Conservation (phyloP, 2,329 filamentous ascomycete genomes). For the Cytospora schulzeri region DNA sequence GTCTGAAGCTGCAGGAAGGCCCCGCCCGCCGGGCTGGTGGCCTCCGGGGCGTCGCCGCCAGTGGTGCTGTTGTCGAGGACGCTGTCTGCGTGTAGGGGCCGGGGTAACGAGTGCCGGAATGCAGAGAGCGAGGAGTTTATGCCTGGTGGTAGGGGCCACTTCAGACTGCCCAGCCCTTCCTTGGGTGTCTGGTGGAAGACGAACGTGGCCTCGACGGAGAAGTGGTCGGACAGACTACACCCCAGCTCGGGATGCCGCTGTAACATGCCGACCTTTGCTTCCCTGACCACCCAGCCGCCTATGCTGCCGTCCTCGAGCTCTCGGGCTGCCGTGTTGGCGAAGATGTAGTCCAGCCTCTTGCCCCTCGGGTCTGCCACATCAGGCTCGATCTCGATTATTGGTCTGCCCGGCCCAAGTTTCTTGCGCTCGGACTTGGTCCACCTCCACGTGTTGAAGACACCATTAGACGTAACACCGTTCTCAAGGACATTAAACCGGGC, state of each 20-base stretch:
- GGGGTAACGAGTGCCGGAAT: constrained; percentile 23
- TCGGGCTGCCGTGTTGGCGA: constrained; percentile 60
- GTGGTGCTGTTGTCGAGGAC: constrained; percentile 24
- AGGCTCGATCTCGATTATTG: constrained; percentile 62
- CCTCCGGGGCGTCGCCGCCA: constrained; percentile 33
- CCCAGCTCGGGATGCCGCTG: constrained; percentile 77
- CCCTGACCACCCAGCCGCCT: constrained; percentile 68
- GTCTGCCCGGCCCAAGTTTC: constrained; percentile 64
- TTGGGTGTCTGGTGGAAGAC: constrained; percentile 42
- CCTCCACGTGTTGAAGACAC: constrained; percentile 87
- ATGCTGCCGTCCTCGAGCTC: constrained; percentile 32
- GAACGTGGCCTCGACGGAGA: constrained; percentile 83
- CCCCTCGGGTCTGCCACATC: constrained; percentile 70
- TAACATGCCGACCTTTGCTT: constrained; percentile 75
- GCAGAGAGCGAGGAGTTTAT: constrained; percentile 25
- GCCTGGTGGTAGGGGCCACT: constrained; percentile 25
- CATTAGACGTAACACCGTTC: constrained; percentile 88
- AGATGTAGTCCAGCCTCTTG: constrained; percentile 95
- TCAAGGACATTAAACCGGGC: constrained; percentile 75
- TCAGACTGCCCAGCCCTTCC: constrained; percentile 30
- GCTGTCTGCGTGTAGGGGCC: constrained; percentile 30
- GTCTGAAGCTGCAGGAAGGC: constrained; percentile 42
- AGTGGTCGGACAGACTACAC: constrained; percentile 93
- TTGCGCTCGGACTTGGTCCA: constrained; percentile 76
- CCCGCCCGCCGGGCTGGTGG: constrained; percentile 34